These are phyloP conservation scores for Suhomyces kilbournensis DNA, from an alignment of 805 yeast species.

Conservation along the genomic window DNA sequence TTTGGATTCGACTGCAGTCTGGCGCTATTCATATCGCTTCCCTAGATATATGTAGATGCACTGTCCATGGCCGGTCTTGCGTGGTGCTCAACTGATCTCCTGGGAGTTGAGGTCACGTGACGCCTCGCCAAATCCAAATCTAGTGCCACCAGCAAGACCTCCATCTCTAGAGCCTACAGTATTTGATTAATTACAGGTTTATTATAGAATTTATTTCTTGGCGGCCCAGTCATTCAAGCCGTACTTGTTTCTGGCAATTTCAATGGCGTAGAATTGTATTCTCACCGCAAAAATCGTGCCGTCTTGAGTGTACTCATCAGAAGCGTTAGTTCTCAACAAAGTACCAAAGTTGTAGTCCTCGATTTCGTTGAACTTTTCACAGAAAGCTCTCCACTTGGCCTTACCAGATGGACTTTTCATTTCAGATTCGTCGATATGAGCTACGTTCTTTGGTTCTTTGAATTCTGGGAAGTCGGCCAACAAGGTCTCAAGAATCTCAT, in stretches of 20 bases:
- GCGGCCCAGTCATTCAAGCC: constrained; percentile 90
- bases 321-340: constrained; percentile 69
- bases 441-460: constrained; percentile 54
- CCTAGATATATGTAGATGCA: neutral
- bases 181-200: no score
- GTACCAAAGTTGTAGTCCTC: constrained; percentile 97
- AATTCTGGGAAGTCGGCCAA: constrained; percentile 86
- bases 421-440: constrained; percentile 65
- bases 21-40: neutral
- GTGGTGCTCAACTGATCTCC: neutral
- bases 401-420: constrained; percentile 81
- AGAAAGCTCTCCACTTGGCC: constrained; percentile 85
- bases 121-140: no score
- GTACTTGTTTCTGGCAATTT: constrained; percentile 85
- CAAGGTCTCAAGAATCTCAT: constrained; percentile 61
- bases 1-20: neutral
- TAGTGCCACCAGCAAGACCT: no score
- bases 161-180: no score
- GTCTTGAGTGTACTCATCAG: constrained; percentile 74
- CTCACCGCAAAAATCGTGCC: constrained; percentile 88
- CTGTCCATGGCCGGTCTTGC: neutral
- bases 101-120: neutral
- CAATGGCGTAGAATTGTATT: constrained; percentile 92
- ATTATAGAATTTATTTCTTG: constrained; percentile 10
- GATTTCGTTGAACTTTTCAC: constrained; percentile 78